These are phyloP conservation scores for Backusella psychrophila DNA, from an alignment of 192 early-diverging fungal species.

Conservation along the genomic window DNA sequence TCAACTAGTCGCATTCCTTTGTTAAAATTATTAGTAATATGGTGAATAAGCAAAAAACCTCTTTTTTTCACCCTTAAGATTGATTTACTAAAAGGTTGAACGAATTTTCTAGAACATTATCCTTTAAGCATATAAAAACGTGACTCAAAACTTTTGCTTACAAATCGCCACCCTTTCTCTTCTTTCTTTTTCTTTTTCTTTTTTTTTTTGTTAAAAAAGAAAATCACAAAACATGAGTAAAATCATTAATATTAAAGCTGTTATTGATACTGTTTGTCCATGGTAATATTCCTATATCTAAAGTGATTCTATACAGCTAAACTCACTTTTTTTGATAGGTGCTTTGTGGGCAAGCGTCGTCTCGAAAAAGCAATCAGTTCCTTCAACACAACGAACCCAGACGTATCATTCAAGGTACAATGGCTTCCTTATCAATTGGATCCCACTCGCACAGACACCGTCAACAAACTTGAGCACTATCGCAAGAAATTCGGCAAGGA, in stretches of 20 bases:
- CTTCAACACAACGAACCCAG: conserved; percentile 45
- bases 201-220: neutral
- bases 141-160: neutral
- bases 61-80: neutral
- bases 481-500: conserved; percentile 63
- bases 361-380: conserved; percentile 57
- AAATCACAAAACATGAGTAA: conserved; percentile 16
- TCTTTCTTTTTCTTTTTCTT: neutral
- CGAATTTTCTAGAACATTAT: neutral
- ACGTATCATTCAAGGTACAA: conserved; percentile 54
- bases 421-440: conserved; percentile 77
- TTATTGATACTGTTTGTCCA: conserved; percentile 70
- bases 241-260: conserved; percentile 56
- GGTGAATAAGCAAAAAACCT: neutral
- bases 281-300: conserved; percentile 40
- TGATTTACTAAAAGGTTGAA: neutral
- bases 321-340: conserved; percentile 29
- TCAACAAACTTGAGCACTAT: conserved; percentile 54
- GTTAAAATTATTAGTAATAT: neutral
- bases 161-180: neutral
- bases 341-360: conserved; percentile 74
- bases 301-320: neutral
- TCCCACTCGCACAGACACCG: conserved; percentile 47
- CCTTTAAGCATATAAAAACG: neutral
- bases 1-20: neutral